These are phyloP conservation scores for Cutaneotrichosporon dermatis DNA, from an alignment of 1,284 basidiomycete genomes.

Conservation along the genomic window DNA sequence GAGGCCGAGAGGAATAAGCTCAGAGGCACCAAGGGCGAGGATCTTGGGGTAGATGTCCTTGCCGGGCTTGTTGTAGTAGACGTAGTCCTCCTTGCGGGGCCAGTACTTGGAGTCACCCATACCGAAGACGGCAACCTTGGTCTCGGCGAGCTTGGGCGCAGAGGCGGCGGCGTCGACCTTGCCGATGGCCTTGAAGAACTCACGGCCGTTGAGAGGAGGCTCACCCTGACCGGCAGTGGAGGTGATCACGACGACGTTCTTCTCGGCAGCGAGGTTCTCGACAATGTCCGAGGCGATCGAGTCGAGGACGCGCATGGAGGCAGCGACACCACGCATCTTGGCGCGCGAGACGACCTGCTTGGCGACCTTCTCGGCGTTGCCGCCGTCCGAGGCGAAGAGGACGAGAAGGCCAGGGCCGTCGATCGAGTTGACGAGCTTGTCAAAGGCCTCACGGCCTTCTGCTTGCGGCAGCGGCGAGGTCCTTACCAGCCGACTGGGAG, in stretches of 20 bases:
- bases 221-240: constrained; percentile 99
- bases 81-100: constrained; percentile 92
- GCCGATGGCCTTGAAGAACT: constrained; percentile 80
- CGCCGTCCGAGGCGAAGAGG: constrained; percentile 90
- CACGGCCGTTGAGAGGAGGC: constrained; percentile 91
- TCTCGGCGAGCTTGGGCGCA: constrained; percentile 49
- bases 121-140: constrained; percentile 80
- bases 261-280: constrained; percentile 61
- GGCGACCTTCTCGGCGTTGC: constrained; percentile 90
- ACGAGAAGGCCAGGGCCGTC: constrained; percentile 87
- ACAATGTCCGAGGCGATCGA: constrained; percentile 57
- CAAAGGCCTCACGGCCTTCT: constrained; percentile 83
- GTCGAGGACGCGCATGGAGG: constrained; percentile 67
- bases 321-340: constrained; percentile 77
- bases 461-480: constrained; percentile 77
- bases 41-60: constrained; percentile 83
- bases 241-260: constrained; percentile 79
- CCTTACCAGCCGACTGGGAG: constrained; percentile 78
- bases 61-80: constrained; percentile 95
- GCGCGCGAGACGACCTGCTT: constrained; percentile 81
- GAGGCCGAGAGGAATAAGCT: constrained; percentile 70
- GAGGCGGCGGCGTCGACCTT: constrained; percentile 56
- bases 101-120: constrained; percentile 99
- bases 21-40: constrained; percentile 68
- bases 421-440: constrained; percentile 74